Percentiles rank a stretch among this genome's conserved stretches.
These are phyloP conservation scores for Mucor circinelloides DNA, from an alignment of 371 early-diverging fungal species.

Conservation along the genomic window DNA sequence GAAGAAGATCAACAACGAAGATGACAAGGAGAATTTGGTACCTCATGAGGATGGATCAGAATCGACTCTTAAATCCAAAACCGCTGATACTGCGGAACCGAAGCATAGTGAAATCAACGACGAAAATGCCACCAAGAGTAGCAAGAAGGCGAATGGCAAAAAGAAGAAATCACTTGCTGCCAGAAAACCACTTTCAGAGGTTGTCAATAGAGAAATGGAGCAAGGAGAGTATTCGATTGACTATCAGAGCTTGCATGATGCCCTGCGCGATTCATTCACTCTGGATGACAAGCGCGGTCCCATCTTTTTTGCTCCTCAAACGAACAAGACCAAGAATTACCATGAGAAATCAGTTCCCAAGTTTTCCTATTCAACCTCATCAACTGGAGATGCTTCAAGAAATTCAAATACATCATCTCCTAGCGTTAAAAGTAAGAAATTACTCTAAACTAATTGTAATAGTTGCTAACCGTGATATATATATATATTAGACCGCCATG, in stretches of 20 bases:
- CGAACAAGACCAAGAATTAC: background rate
- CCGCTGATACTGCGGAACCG: background rate
- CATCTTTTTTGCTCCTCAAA: conserved; percentile 13
- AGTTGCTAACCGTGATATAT: background rate
- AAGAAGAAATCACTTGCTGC: background rate
- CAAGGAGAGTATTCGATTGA: conserved; percentile 8
- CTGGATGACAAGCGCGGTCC: conserved; percentile 1
- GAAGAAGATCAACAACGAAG: background rate
- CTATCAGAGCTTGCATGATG: conserved; percentile 10
- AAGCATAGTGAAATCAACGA: background rate
- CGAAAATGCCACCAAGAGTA: background rate
- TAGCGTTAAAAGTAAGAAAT: conserved; percentile 14
- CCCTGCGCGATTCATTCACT: conserved; percentile 8
- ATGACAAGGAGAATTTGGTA: background rate
- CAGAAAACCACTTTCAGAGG: background rate
- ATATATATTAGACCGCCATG: conserved; percentile 16
- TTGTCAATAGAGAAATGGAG: background rate
- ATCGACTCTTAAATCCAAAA: background rate
- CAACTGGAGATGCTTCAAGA: background rate
- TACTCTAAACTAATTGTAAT: too few relatives aligned
- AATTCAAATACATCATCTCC: background rate
- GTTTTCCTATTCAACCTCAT: background rate
- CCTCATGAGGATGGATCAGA: background rate
- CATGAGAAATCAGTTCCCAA: background rate
- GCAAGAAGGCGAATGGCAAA: background rate